These are phyloP conservation scores for Cinnamomum chago DNA, from an alignment of 164 flowering plant genomes.

Conservation along the genomic window DNA sequence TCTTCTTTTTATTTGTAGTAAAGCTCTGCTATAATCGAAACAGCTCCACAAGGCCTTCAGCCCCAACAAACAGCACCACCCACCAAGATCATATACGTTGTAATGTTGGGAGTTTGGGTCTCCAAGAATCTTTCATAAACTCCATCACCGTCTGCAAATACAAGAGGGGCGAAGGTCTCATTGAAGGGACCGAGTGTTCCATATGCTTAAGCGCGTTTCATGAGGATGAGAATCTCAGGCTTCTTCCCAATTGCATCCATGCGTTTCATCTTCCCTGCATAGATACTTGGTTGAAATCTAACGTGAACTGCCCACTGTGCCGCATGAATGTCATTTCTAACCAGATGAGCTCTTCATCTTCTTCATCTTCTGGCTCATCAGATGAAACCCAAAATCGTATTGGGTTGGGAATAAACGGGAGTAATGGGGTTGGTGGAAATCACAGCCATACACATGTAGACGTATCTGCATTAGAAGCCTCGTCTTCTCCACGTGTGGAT, in stretches of 20 bases:
- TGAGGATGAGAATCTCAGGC: conserved; percentile 38
- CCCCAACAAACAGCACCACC: neutral
- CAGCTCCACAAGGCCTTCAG: neutral
- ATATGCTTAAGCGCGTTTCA: conserved; percentile 50
- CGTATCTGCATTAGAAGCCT: neutral
- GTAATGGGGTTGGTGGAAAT: neutral
- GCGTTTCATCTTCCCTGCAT: conserved; percentile 60
- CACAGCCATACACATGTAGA: neutral
- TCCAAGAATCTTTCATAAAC: neutral
- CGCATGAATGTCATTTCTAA: conserved; percentile 33
- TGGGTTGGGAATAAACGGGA: neutral
- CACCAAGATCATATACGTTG: neutral
- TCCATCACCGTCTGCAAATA: neutral
- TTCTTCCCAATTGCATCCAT: conserved; percentile 57
- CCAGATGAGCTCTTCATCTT: neutral
- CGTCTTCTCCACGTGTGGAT: neutral
- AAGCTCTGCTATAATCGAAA: neutral
- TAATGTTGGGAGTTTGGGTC: neutral
- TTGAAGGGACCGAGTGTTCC: conserved; percentile 36
- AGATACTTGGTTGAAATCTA: conserved; percentile 46
- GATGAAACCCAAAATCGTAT: neutral
- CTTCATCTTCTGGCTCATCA: neutral
- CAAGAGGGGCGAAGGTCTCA: neutral
- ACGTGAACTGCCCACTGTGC: conserved; percentile 57
- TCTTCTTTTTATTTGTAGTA: neutral